Evolutionary conservation across 169 alveolate species (phyloP), one percentile per base, ranked within the genome.

Genomic region (Theileria orientalis): DNA sequence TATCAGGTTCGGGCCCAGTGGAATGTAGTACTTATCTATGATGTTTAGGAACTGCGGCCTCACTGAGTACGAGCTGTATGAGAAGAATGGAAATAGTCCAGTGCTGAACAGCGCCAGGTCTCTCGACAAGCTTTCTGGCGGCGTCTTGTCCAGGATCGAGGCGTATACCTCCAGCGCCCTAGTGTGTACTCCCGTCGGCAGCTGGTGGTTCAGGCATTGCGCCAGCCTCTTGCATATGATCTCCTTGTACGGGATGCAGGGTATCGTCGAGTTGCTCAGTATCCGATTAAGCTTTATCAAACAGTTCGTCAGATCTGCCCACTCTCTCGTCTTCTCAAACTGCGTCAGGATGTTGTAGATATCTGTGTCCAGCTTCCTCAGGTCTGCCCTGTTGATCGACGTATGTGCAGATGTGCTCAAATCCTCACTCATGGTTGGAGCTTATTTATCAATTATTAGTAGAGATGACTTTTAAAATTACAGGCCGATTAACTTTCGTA

Each of bases 281-380:
- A 94, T 87, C 21, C 92, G 84, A 75, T 91, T 87, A 46, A 95
- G 91, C 67, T 90, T 88, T 41, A 91, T 92, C 70, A 95, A 63
- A 32, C 95, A 92, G 75, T 91, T 94, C 85, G 94, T 94, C 42
- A 95, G 82, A 72, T 95, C 98, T 7, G 98, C 96, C 98, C 98
- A 95, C 56, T 95, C 98, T 69, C 93, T 93, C 6, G 97, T 96
- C 68, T 91, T 92, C 42, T 94, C 97, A 75, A 95, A 95, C 30
- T 72, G 83, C 47, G 68, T 57, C 42, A 79, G 52, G 0, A 79
- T 72, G 66, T 63, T 35, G 52, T 73, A 82, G 62, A 73, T 66
- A 23, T 79, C 87, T 19, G 77, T 76, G 27, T 71, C 83, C 46
- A 79, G 52, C 71, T 72, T 79, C 72, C 51, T 79, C 40, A 54